Conservation (phyloP, 1,284 basidiomycete species). For the Peniophora sp. region DNA sequence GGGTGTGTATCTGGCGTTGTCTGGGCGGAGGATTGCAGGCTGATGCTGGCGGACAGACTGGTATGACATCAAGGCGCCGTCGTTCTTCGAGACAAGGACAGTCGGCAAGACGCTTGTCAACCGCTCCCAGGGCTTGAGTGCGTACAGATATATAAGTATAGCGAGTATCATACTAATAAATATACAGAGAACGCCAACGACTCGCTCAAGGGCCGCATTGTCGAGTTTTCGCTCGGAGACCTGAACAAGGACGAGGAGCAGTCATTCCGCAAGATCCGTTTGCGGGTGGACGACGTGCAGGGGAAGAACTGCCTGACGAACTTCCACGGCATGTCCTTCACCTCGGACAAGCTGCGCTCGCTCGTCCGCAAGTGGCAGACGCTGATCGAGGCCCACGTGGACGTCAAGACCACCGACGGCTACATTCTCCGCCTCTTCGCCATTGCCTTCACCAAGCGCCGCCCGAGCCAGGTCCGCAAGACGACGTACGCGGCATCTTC, state of each 20-base stretch:
- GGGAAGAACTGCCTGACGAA: conserved; percentile 99
- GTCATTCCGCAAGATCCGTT: conserved; percentile 99
- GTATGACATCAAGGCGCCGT: conserved; percentile 99
- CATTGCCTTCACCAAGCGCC: conserved; percentile 98
- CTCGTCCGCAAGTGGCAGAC: conserved; percentile 99
- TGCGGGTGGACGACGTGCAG: conserved; percentile 95
- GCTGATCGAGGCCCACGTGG: conserved; percentile 97
- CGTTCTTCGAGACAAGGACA: conserved; percentile 95
- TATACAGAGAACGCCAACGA: conserved; percentile 93
- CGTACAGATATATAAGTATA: conserved; percentile 26
- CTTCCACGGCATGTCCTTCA: conserved; percentile 99
- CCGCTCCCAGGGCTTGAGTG: conserved; percentile 96
- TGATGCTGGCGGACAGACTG: conserved; percentile 57
- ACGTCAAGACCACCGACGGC: conserved; percentile 98
- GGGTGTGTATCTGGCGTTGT: conserved; percentile 41
- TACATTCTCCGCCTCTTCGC: conserved; percentile 99
- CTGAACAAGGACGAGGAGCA: conserved; percentile 99
- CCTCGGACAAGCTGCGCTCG: conserved; percentile 98
- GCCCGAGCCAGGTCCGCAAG: conserved; percentile 96
- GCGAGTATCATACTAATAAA: conserved; percentile 8
- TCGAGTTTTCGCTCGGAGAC: conserved; percentile 96
- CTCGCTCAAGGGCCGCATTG: conserved; percentile 94
- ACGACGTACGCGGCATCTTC: conserved; percentile 96
- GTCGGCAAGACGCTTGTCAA: conserved; percentile 99
- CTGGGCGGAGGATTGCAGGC: background rate